These are phyloP conservation scores for Yamadazyma dushanensis DNA, from an alignment of 1,139 yeast genomes.

Conservation along the genomic window DNA sequence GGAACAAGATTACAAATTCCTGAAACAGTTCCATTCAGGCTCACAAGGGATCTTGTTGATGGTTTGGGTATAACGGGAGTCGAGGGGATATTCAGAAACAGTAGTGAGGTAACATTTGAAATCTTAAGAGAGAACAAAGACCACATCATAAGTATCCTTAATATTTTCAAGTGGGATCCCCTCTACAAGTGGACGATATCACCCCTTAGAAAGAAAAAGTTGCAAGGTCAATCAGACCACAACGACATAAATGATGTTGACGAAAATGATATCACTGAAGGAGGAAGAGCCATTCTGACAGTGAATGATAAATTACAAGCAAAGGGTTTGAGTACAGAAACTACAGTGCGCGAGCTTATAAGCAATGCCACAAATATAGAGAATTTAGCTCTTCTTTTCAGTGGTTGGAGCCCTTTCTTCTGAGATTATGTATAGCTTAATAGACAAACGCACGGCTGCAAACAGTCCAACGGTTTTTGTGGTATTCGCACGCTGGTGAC, in stretches of 20 bases:
- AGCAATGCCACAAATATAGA: slow-evolving; percentile 69
- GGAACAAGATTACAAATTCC: slow-evolving; percentile 85
- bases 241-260: slow-evolving; percentile 17
- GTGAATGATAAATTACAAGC: slow-evolving; percentile 72
- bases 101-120: slow-evolving; percentile 72
- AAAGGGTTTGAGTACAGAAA: slow-evolving; percentile 74
- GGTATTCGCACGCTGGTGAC: too few relatives aligned
- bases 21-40: slow-evolving; percentile 88
- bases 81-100: slow-evolving; percentile 69
- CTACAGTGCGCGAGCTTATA: slow-evolving; percentile 77
- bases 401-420: slow-evolving; percentile 77
- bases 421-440: slow-evolving; percentile 15
- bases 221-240: slow-evolving; percentile 42
- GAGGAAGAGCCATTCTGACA: slow-evolving; percentile 71
- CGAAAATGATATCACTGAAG: slow-evolving; percentile 68
- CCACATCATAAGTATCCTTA: slow-evolving; percentile 77
- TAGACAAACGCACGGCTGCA: too few relatives aligned
- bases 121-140: slow-evolving; percentile 67
- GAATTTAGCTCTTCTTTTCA: slow-evolving; percentile 72
- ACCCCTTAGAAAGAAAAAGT: slow-evolving; percentile 58
- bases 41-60: slow-evolving; percentile 88
- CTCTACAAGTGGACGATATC: slow-evolving; percentile 87
- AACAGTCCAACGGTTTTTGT: too few relatives aligned
- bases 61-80: slow-evolving; percentile 88
- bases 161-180: slow-evolving; percentile 90